These are phyloP conservation scores for Cladophialophora bantiana DNA, from an alignment of 2,329 filamentous ascomycete species.

Conservation along the genomic window DNA sequence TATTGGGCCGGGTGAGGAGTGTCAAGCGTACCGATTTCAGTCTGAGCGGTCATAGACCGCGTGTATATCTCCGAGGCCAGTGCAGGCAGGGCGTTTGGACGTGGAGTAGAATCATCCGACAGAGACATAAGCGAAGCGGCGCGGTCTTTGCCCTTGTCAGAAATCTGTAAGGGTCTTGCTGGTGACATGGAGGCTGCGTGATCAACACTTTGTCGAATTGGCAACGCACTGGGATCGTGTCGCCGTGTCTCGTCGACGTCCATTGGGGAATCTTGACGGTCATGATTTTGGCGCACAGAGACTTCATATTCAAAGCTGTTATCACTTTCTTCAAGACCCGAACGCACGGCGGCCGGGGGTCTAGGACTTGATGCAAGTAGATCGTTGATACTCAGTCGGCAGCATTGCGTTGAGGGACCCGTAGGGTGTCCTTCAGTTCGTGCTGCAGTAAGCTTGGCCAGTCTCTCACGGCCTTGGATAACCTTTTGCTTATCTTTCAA, in stretches of 20 bases:
- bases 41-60: not conserved
- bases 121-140: not conserved
- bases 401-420: not conserved
- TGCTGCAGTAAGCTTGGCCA: conserved; percentile 20
- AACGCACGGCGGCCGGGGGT: not conserved
- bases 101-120: not conserved
- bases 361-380: not conserved
- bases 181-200: not conserved
- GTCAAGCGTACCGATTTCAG: conserved; percentile 1
- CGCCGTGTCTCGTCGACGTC: not conserved
- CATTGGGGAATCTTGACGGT: not conserved
- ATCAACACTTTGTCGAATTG: not conserved
- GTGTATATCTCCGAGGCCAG: not conserved
- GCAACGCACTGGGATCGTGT: not conserved
- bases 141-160: not conserved
- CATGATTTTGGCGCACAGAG: not conserved
- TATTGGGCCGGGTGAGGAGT: not conserved
- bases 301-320: not conserved
- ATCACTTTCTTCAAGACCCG: not conserved
- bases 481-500: conserved; percentile 22
- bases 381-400: conserved; percentile 8
- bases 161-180: not conserved
- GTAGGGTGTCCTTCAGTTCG: conserved; percentile 2
- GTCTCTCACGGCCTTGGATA: conserved; percentile 22
- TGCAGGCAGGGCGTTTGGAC: not conserved